Conservation (phyloP, 176 grass and related monocot species). For the Pontederia paniculata region DNA sequence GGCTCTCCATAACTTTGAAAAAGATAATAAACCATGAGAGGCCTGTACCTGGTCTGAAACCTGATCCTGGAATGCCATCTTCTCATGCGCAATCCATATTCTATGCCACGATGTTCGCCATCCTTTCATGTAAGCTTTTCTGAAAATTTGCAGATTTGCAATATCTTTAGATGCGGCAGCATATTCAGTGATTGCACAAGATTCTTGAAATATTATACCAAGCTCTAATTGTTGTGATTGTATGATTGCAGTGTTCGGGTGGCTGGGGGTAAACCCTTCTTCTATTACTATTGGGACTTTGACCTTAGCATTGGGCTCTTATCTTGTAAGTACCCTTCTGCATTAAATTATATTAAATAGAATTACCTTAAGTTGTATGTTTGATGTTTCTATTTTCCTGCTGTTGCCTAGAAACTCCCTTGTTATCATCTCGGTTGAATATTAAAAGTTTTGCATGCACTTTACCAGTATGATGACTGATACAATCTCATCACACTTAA, state of each 20-base stretch:
- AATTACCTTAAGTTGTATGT: too few species aligned
- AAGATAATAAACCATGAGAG: constrained; percentile 68
- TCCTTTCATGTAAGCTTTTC: constrained; percentile 64
- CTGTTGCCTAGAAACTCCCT: too few species aligned
- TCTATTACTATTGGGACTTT: constrained; percentile 32
- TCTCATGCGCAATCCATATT: constrained; percentile 91
- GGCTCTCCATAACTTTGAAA: constrained; percentile 48
- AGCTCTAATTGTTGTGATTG: background rate
- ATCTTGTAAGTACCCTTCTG: constrained; percentile 53
- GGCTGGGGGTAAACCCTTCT: constrained; percentile 36
- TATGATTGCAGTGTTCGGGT: constrained; percentile 45
- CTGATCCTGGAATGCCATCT: constrained; percentile 94
- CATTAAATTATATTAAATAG: constrained; percentile 3
- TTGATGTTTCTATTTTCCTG: too few species aligned
- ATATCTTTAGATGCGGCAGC: background rate
- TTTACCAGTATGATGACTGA: too few species aligned
- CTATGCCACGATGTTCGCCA: constrained; percentile 33
- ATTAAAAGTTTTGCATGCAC: too few species aligned
- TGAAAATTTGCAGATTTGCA: background rate
- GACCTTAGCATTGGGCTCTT: constrained; percentile 31
- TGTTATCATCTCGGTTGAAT: too few species aligned
- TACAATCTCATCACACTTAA: too few species aligned
- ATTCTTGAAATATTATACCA: too few species aligned
- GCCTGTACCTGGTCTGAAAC: constrained; percentile 42
- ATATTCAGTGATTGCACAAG: too few species aligned